phyloP scores from a whole-genome alignment of 768 basidiomycete genomes.

The Calocera cornea region DNA sequence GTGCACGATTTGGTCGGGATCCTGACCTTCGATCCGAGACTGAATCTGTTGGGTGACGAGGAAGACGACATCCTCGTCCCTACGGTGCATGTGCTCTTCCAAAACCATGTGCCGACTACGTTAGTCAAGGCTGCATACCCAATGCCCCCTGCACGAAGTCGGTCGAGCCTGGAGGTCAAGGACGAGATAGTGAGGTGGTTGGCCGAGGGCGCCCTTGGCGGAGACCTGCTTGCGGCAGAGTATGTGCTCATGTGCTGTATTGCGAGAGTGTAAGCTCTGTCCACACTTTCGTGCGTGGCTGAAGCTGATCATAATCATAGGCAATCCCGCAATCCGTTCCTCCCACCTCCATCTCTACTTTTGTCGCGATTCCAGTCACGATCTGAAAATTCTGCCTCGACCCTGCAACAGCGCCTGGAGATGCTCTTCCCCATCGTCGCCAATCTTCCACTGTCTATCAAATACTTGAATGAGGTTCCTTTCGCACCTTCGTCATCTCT shows the following conservation, averaged over 20 bases:
- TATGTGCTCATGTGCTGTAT: conserved; percentile 54
- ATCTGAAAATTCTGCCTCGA: conserved; percentile 28
- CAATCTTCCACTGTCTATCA: conserved; percentile 47
- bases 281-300: neutral
- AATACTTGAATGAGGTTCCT: conserved; percentile 40
- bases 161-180: conserved; percentile 23
- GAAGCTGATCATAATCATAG: conserved; percentile 26
- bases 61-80: conserved; percentile 23
- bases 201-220: conserved; percentile 51
- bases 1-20: conserved; percentile 60
- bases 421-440: conserved; percentile 45
- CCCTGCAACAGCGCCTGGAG: conserved; percentile 41
- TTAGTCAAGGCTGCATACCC: neutral
- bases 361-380: conserved; percentile 46
- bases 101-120: neutral
- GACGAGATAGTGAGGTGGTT: conserved; percentile 58
- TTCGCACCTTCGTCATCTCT: conserved; percentile 35
- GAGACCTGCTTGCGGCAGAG: conserved; percentile 56
- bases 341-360: conserved; percentile 53
- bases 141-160: neutral
- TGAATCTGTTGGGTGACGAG: neutral
- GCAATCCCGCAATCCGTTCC: conserved; percentile 49
- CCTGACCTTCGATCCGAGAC: conserved; percentile 43
- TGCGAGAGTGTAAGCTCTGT: conserved; percentile 44
- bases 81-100: conserved; percentile 12